Evolutionary conservation across 805 yeast genomes (phyloP).

Genomic region (Cyberlindnera galapagoensis): DNA sequence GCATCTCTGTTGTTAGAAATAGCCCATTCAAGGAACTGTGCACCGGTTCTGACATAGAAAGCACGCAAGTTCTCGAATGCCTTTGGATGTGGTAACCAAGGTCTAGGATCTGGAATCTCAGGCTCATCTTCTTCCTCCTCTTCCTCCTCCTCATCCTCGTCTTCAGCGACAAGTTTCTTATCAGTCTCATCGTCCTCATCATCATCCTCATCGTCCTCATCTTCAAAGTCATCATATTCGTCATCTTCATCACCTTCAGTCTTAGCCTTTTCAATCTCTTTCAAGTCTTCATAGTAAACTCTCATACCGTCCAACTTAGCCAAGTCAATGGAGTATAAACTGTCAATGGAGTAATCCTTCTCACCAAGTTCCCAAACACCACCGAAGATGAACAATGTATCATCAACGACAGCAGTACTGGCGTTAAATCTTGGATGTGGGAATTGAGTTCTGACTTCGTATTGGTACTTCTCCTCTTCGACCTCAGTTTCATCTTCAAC

Average conservation of each 20-base stretch:
- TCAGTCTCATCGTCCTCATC: slow-evolving; percentile 53
- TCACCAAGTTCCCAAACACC: slow-evolving; percentile 91
- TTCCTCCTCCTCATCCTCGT: slow-evolving; percentile 58
- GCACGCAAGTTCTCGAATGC: slow-evolving; percentile 81
- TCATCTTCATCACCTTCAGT: slow-evolving; percentile 50
- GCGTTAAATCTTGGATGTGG: slow-evolving; percentile 93
- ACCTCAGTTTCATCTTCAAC: slow-evolving; percentile 16
- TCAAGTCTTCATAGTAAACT: slow-evolving; percentile 83
- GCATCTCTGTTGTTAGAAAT: slow-evolving; percentile 79
- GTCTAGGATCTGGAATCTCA: slow-evolving; percentile 83
- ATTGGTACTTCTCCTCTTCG: slow-evolving; percentile 6
- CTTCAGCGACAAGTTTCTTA: slow-evolving; percentile 31
- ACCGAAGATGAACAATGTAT: slow-evolving; percentile 75
- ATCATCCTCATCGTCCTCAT: slow-evolving; percentile 64
- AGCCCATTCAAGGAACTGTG: slow-evolving; percentile 88
- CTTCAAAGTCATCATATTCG: slow-evolving; percentile 60
- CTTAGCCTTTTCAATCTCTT: slow-evolving; percentile 43
- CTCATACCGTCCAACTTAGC: slow-evolving; percentile 83
- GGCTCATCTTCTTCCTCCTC: slow-evolving; percentile 55
- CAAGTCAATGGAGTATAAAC: slow-evolving; percentile 79
- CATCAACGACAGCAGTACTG: slow-evolving; percentile 78
- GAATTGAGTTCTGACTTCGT: slow-evolving; percentile 47
- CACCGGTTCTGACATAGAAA: slow-evolving; percentile 82
- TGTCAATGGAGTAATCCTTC: slow-evolving; percentile 75
- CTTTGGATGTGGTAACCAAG: slow-evolving; percentile 97